Conservation (phyloP, 768 basidiomycete genomes). For the Xerocomellus intermedius region DNA sequence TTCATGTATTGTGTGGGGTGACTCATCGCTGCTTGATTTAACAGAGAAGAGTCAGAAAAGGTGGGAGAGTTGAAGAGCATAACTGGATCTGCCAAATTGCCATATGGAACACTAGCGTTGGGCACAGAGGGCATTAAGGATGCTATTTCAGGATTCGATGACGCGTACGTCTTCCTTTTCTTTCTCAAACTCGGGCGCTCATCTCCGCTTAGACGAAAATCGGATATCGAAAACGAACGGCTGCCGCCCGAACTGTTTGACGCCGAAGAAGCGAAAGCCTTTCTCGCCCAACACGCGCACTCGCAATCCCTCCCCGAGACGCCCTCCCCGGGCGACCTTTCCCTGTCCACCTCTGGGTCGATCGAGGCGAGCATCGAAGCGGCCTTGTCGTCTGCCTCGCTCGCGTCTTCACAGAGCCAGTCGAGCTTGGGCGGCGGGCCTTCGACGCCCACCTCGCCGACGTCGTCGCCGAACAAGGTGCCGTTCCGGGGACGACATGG, state of each 20-base stretch:
- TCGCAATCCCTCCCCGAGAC: slow-evolving; percentile 50
- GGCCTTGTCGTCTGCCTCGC: slow-evolving; percentile 18
- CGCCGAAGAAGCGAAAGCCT: slow-evolving; percentile 65
- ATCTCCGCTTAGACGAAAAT: slow-evolving; percentile 69
- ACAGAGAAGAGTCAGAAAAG: slow-evolving; percentile 94
- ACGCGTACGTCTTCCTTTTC: slow-evolving; percentile 61
- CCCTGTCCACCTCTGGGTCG: slow-evolving; percentile 45
- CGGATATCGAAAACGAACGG: slow-evolving; percentile 98
- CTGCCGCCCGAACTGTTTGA: slow-evolving; percentile 98
- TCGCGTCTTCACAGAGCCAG: slow-evolving; percentile 26
- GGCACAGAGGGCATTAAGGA: slow-evolving; percentile 96
- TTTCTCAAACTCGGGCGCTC: background rate
- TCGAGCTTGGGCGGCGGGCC: slow-evolving; percentile 21
- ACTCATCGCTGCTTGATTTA: background rate
- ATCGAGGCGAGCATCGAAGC: slow-evolving; percentile 42
- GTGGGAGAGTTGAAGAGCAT: slow-evolving; percentile 96
- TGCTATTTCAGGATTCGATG: slow-evolving; percentile 70
- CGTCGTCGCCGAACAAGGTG: slow-evolving; percentile 42
- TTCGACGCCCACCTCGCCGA: slow-evolving; percentile 36
- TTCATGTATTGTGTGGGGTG: too few relatives aligned
- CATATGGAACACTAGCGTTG: slow-evolving; percentile 79
- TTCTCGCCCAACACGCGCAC: slow-evolving; percentile 39
- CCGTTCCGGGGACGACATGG: slow-evolving; percentile 66
- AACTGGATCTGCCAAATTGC: slow-evolving; percentile 71
- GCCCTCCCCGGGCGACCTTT: slow-evolving; percentile 43